Conservation (phyloP, 176 grass and related monocot species). For the Ensete glaucum region DNA sequence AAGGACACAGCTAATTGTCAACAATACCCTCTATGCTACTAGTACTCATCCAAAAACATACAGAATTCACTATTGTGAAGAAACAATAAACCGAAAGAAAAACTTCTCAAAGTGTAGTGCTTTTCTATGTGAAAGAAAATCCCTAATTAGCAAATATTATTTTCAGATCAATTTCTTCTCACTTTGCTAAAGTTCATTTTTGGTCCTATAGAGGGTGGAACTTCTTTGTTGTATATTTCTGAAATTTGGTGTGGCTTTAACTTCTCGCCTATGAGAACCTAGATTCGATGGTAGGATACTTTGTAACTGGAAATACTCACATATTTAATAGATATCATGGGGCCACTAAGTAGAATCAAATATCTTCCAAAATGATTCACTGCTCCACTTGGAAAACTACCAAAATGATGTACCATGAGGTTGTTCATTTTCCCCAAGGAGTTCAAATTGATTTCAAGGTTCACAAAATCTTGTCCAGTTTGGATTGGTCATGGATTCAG, state of each 20-base stretch:
- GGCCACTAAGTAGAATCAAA: too few species aligned
- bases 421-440: too few species aligned
- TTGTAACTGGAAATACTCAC: too few species aligned
- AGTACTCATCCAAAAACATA: background rate
- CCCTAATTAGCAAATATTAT: background rate
- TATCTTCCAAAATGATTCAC: too few species aligned
- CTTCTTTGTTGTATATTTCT: background rate
- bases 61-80: background rate
- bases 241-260: background rate
- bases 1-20: background rate
- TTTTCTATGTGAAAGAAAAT: background rate
- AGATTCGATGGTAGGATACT: too few species aligned
- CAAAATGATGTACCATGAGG: too few species aligned
- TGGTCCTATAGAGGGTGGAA: background rate
- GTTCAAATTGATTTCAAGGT: too few species aligned
- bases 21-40: background rate
- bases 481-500: too few species aligned
- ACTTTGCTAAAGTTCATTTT: background rate
- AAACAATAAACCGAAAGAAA: background rate
- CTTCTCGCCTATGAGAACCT: too few species aligned
- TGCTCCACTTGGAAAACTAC: too few species aligned
- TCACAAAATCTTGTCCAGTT: too few species aligned
- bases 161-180: background rate
- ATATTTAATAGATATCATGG: too few species aligned
- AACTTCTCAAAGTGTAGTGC: background rate